These are phyloP conservation scores for Rhododendron kiyosumense DNA, from an alignment of 148 eudicot genomes.

Conservation along the genomic window DNA sequence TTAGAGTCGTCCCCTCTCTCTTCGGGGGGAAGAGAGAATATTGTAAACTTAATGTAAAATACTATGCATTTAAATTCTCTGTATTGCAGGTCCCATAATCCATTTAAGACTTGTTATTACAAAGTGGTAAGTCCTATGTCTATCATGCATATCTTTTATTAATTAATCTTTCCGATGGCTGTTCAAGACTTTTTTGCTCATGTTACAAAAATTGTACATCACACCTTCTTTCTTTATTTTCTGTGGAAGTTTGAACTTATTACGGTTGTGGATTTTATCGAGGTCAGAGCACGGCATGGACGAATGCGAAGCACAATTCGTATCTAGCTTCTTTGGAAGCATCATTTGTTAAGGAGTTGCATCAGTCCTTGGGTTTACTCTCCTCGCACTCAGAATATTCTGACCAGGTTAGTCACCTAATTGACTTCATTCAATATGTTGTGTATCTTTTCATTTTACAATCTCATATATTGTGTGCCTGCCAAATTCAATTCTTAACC, in stretches of 20 bases:
- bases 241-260: neutral
- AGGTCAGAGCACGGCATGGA: conserved; percentile 22
- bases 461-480: neutral
- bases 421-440: neutral
- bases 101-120: neutral
- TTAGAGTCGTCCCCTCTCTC: neutral
- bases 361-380: conserved; percentile 21
- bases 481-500: neutral
- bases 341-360: conserved; percentile 39
- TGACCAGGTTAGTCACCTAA: conserved; percentile 18
- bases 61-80: neutral
- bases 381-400: conserved; percentile 12
- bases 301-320: conserved; percentile 33
- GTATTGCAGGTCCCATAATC: neutral
- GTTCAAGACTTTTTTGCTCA: neutral
- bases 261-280: neutral
- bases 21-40: neutral
- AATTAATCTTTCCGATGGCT: neutral
- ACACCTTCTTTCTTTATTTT: neutral
- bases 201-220: neutral
- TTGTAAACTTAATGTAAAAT: neutral
- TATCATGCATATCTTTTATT: neutral
- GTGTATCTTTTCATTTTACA: neutral
- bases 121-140: neutral
- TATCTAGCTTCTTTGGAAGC: conserved; percentile 35